Evolutionary conservation across 345 rosid species (phyloP).

Genomic region (Acer negundo): DNA sequence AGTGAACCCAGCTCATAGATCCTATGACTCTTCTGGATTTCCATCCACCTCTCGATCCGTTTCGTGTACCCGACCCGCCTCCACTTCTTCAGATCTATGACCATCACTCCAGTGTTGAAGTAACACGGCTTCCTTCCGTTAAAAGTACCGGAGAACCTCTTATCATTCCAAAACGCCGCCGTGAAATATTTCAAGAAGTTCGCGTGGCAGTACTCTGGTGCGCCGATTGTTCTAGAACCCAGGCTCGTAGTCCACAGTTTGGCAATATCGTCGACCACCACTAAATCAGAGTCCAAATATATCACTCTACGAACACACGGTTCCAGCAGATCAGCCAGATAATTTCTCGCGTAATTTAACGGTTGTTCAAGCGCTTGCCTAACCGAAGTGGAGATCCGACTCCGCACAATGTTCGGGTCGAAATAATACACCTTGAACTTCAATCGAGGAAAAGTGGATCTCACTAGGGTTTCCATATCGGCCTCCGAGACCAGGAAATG

Average conservation of each 20-base stretch:
- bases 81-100: constrained; percentile 92
- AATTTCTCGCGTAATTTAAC: constrained; percentile 89
- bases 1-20: constrained; percentile 92
- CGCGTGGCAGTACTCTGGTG: constrained; percentile 96
- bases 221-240: constrained; percentile 80
- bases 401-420: constrained; percentile 76
- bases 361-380: constrained; percentile 97
- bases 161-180: constrained; percentile 64
- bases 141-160: constrained; percentile 52
- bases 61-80: constrained; percentile 69
- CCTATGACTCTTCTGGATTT: constrained; percentile 80
- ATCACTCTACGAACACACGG: constrained; percentile 86
- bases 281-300: constrained; percentile 87
- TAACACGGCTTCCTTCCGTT: constrained; percentile 69
- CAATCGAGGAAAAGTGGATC: constrained; percentile 81
- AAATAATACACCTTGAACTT: constrained; percentile 85
- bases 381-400: constrained; percentile 79
- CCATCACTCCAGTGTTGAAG: constrained; percentile 96
- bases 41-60: constrained; percentile 96
- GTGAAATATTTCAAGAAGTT: constrained; percentile 94
- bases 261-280: constrained; percentile 80
- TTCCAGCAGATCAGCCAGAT: constrained; percentile 79
- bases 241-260: constrained; percentile 74
- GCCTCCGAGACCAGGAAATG: constrained; percentile 87
- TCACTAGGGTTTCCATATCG: constrained; percentile 60